Base-by-base conservation (phyloP, 768 basidiomycete genomes). In the Phlegmacium glaucopus region DNA sequence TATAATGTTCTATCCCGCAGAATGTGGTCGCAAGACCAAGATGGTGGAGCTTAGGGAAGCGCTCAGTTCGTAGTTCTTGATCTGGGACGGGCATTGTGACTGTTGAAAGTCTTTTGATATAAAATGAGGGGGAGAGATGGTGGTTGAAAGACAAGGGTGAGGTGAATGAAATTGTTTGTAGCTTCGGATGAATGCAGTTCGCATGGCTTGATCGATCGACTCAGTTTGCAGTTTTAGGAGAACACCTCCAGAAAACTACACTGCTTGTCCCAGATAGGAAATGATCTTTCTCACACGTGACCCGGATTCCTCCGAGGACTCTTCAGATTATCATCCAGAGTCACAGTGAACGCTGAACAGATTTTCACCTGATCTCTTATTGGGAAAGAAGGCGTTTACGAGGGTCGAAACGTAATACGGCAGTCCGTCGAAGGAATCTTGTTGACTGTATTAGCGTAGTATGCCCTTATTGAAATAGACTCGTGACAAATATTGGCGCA, bases 11-110 rank as follows among this genome's bases (percentile, higher is more conserved):
- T 38, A 84, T 56, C 45, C 88, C 88, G 32, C 69, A 71, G 65
- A 90, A 89, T 8, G 82, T 79, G 0, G 87, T 82, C 40, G 74
- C 61, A 41, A 90, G 80, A 29, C 63, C 59, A 29, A 67, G 47
- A 64, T 88, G 85, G 51, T 77, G 71, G 38, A 84, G 51, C 48
- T 64, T 63, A 28, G 68, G 67, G 32, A 54, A 56, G 10, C 58
- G 49, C 13, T 55, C 50, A 41, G 55, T 47, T 46, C 52, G 48
- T 27, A 49, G 28, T 39, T 52, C 51, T 47, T 22, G 22, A 53
- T 53, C 30, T 58, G 62, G 47, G 52, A 52, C 42, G 57, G 67
- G 66, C 69, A 68, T 68, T 51, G 48, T 42, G 44, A 42, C 52
- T 44, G 50, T 40, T 15, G 45, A 49, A 44, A 42, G 52, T 41